Evolutionary conservation across 108 stramenopile genomes (phyloP).

Genomic region (Chaetoceros tenuissimus): DNA sequence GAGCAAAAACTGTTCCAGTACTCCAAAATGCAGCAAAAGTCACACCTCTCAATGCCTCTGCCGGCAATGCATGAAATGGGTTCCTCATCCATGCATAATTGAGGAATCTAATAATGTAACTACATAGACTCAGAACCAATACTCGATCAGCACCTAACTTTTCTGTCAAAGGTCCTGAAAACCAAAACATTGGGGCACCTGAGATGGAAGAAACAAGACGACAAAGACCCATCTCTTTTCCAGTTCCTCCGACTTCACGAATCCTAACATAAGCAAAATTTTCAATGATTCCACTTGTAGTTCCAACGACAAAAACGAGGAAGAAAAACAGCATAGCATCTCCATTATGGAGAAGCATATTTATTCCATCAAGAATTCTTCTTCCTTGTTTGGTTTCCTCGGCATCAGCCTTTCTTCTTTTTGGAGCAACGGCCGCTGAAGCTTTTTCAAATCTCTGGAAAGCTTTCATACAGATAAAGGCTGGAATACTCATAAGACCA

Average conservation of each 20-base stretch:
- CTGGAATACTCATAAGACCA: slow-evolving; percentile 61
- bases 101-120: slow-evolving; percentile 78
- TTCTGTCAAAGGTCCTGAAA: slow-evolving; percentile 72
- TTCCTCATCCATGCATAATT: slow-evolving; percentile 84
- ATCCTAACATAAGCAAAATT: slow-evolving; percentile 96
- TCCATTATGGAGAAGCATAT: slow-evolving; percentile 61
- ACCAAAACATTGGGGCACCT: slow-evolving; percentile 91
- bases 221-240: slow-evolving; percentile 80
- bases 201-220: slow-evolving; percentile 81
- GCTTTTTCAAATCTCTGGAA: slow-evolving; percentile 36
- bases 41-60: slow-evolving; percentile 85
- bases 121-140: slow-evolving; percentile 63
- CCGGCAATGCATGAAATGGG: slow-evolving; percentile 85
- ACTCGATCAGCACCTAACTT: slow-evolving; percentile 77
- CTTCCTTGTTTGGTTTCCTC: slow-evolving; percentile 13
- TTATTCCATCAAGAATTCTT: slow-evolving; percentile 59
- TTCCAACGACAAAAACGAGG: slow-evolving; percentile 79
- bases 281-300: slow-evolving; percentile 88
- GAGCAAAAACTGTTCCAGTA: slow-evolving; percentile 86
- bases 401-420: neutral
- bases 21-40: slow-evolving; percentile 94
- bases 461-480: slow-evolving; percentile 52
- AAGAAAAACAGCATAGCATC: slow-evolving; percentile 87
- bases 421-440: slow-evolving; percentile 7
- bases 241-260: slow-evolving; percentile 82